Base-by-base conservation (phyloP, 2,329 filamentous ascomycete genomes). In the Epichloe elymi region DNA sequence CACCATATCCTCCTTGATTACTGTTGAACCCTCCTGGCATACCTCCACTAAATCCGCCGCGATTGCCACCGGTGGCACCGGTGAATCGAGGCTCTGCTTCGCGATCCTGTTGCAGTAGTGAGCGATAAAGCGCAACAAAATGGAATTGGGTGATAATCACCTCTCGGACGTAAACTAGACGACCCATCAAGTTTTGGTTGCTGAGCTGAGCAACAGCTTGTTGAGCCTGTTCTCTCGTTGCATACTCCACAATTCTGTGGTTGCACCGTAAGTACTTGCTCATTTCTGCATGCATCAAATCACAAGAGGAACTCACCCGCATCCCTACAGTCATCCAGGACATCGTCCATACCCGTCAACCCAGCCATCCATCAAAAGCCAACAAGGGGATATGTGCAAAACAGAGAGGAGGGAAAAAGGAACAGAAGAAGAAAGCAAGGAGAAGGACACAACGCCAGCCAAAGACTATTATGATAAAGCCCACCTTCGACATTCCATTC, bases 401-500 rank as follows among this genome's bases (percentile, higher is more conserved):
- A 73, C 69, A 71, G 7, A 30, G 26, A 75, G 70, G 81, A 74
- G 76, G 76, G 20, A 75, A 83, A 73, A 78, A 78, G 15, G 46
- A 17, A 48, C 17, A 85, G 73, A 85, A 78, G 81, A 35, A 35
- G 15, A 40, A 48, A 48, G 17, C 33, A 77, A 81, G 82, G 37
- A 35, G 41, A 40, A 38, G 26, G 26, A 50, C 17, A 49, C 14
- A 45, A 44, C 51, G 80, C 86, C 87, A 87, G 82, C 85, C 85
- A 83, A 72, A 80, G 80, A 82, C 86, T 85, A 90, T 79, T 30
- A 76, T 82, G 78, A 86, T 86, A 79, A 84, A 83, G 89, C 88
- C 88, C 90, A 97, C 91, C 91, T 98, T 98, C 88, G 91, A 97
- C 93, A 98, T 98, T 90, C 93, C 93, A 81, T 98, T 98, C 67